Evolutionary conservation across 2,329 filamentous ascomycete species (phyloP), one percentile per base, ranked within the genome.

Genomic region (Monosporascus sp.): DNA sequence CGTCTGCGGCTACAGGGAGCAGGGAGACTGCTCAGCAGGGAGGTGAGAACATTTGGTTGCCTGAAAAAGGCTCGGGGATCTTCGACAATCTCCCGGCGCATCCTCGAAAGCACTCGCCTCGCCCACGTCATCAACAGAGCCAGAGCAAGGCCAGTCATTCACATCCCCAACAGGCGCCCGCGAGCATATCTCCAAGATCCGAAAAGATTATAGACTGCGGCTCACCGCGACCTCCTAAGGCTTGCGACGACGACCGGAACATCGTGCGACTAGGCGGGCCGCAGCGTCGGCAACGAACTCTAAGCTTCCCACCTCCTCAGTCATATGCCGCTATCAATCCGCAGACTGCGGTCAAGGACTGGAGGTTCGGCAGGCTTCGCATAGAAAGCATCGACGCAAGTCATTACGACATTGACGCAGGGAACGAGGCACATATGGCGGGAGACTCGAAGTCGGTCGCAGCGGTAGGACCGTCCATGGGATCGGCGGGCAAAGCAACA

Each of bases 301-400:
- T 67, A 35, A 76, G 70, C 63, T 72, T 68, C 59, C 77, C 68
- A 50, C 74, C 67, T 60, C 77, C 77, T 43, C 65, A 70, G 14
- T 69, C 75, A 3, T 68, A 63, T 37, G 69, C 74, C 17, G 76
- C 75, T 3, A 72, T 81, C 51, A 71, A 72, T 17, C 77, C 77
- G 2, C 67, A 72, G 54, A 76, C 72, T 44, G 82, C 82, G 2
- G 71, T 72, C 3, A 74, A 71, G 51, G 93, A 97, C 70, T 93
- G 89, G 86, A 80, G 94, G 50, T 90, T 95, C 68, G 89, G 87
- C 45, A 77, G 77, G n/a, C 80, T 97, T 50, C 82, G 80, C 51
- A 83, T 97, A 43, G 85, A 93, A 69, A 89, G 89, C 64, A 85
- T 96, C 69, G 88, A 96, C 69, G 86, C 92, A 78, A 75, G 65